Percentiles rank a stretch among this genome's conserved stretches.
Conservation (phyloP, 1,284 basidiomycete species). For the Apiotrichum domesticum region DNA sequence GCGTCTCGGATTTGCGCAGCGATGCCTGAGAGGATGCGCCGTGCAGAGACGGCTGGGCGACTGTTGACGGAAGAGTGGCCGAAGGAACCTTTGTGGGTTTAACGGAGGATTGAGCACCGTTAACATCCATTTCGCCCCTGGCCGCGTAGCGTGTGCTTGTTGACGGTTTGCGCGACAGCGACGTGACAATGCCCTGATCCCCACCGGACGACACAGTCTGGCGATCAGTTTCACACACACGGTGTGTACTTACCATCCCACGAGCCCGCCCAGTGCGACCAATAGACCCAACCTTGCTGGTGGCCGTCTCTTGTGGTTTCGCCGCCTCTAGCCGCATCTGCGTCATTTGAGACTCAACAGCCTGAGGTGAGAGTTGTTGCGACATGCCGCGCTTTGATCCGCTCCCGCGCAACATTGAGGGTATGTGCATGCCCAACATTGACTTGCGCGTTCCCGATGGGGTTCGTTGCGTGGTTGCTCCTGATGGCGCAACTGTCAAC, state of each 20-base stretch:
- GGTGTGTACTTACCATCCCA: constrained; percentile 8
- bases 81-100: constrained; percentile 62
- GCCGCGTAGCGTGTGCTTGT: constrained; percentile 17
- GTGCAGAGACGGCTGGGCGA: constrained; percentile 58
- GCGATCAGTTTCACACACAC: neutral
- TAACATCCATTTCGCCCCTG: constrained; percentile 27
- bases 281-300: constrained; percentile 1
- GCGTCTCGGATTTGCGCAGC: constrained; percentile 20
- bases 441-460: constrained; percentile 38
- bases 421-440: constrained; percentile 57
- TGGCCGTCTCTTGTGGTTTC: constrained; percentile 42
- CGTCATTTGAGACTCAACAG: constrained; percentile 10
- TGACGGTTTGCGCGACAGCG: constrained; percentile 29
- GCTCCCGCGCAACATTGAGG: constrained; percentile 73
- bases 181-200: constrained; percentile 40
- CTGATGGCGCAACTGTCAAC: neutral
- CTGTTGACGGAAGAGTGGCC: constrained; percentile 52
- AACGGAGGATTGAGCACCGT: constrained; percentile 51
- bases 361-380: constrained; percentile 5
- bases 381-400: constrained; percentile 54
- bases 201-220: constrained; percentile 77
- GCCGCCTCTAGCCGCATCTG: neutral
- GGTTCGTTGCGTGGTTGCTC: constrained; percentile 15
- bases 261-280: constrained; percentile 9
- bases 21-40: constrained; percentile 41